Base-by-base conservation (phyloP, 2,329 filamentous ascomycete species). In the Ascochyta rabiei region DNA sequence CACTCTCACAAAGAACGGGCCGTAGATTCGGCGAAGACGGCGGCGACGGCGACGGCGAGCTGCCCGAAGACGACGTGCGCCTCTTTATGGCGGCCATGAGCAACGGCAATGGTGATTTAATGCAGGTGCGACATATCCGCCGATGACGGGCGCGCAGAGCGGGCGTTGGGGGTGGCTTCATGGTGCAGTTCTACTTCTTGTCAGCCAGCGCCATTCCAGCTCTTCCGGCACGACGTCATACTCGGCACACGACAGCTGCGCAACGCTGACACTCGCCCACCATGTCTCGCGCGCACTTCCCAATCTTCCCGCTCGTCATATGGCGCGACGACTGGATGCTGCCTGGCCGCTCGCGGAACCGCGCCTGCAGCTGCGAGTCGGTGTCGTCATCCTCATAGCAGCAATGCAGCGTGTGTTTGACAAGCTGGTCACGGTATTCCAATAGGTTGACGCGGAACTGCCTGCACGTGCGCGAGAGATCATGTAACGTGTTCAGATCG, bases 401-500 rank as follows among this genome's bases (percentile, higher is more conserved):
- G 79, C 93, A 97, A 59, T 86, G 91, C 45, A 97, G 81, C 2
- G 91, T 93, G 57, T 88, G 86, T 33, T 80, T 81, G 46, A 95
- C 81, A 16, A 97, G 83, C 61, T 89, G 85, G 44, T 80, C 81
- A 68, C 91, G 88, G 75, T 90, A 93, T 66, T 92, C 90, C 38
- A 96, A 79, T 21, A 98, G 83, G 62, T 88, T 90, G 52, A 83
- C 82, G 63, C 90, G 90, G 60, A 96, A 85, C 69, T 90, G 87
- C 46, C 89, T 89, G 73, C 91, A 96, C 50, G 91, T 92, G 49
- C 85, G 85, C 46, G 93, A 90, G 18, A 98, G 85, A 61, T 88
- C 87, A 74, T 96, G 88, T 66, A 97, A 84, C 13, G 90, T 89
- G 74, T 93, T 96, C 45, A 96, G 84, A 73, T 98, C 93, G 72